Evolutionary conservation across 2,329 filamentous ascomycete genomes (phyloP), one percentile per base, ranked within the genome.

Genomic region (Diaporthe sp.): DNA sequence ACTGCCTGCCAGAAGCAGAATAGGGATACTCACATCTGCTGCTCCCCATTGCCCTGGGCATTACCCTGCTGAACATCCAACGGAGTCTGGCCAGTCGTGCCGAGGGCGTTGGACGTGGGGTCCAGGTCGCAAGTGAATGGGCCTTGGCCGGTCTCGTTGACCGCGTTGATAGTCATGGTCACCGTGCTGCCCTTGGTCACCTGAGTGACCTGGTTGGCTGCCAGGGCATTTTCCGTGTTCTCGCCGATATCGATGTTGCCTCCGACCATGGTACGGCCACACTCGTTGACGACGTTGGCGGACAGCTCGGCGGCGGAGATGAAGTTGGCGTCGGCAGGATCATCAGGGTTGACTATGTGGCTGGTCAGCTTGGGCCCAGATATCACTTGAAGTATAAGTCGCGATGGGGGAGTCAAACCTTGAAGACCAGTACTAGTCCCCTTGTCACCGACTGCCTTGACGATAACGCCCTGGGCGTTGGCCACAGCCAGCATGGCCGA

Each of bases 211-310:
- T 82, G 79, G 0, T 78, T 76, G 9, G 84, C 85, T 12, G 85
- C 81, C 5, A 90, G 77, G 7, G 86, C 86, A 72, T 87, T 86
- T 80, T 89, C 87, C 0, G 87, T 89, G 77, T 86, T 86, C 81
- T 88, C 86, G 34, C 87, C 87, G 74, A 92, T 85, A 74, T 92
- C 89, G 78, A 92, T 92, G 83, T 88, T 89, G 51, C 91, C 91
- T 74, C 84, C 79, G 51, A 89, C 80, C 80, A 92, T 85, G n/a
- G 91, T 93, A 76, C 91, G 87, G 62, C 91, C 91, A 79, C 91
- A 92, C 70, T 89, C 86, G 76, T 89, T 90, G 55, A 90, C 89
- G 4, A 87, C 80, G 77, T 89, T 89, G 73, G 84, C 82, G 4
- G 78, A 75, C 77, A 89, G 86, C 83, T 90, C 85, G 12, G 87